These are phyloP conservation scores for Vitis vinifera DNA, from an alignment of 164 flowering plant species.

Conservation along the genomic window ASM3070453v1 NC_081819.1:19473001-19473500, in stretches of 20 bases:
- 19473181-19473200: slow-evolving; percentile 44
- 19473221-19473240: slow-evolving; percentile 46
- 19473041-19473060: slow-evolving; percentile 27
- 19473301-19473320: slow-evolving; percentile 47
- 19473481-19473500: slow-evolving; percentile 46
- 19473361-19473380: slow-evolving; percentile 30
- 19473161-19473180: slow-evolving; percentile 36
- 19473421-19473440: slow-evolving; percentile 44
- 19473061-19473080: slow-evolving; percentile 37
- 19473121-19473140: slow-evolving; percentile 23
- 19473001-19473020: slow-evolving; percentile 20
- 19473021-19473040: slow-evolving; percentile 26
- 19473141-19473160: slow-evolving; percentile 35
- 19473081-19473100: slow-evolving; percentile 9
- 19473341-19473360: slow-evolving; percentile 48
- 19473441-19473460: slow-evolving; percentile 42
- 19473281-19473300: slow-evolving; percentile 56
- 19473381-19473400: slow-evolving; percentile 23
- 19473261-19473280: slow-evolving; percentile 40
- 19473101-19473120: slow-evolving; percentile 13
- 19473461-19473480: slow-evolving; percentile 37
- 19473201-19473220: slow-evolving; percentile 46
- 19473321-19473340: slow-evolving; percentile 48
- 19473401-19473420: slow-evolving; percentile 47
- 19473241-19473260: slow-evolving; percentile 52